Evolutionary conservation across 1,284 basidiomycete species (phyloP).

Genomic region (Cryptococcus sp.): DNA sequence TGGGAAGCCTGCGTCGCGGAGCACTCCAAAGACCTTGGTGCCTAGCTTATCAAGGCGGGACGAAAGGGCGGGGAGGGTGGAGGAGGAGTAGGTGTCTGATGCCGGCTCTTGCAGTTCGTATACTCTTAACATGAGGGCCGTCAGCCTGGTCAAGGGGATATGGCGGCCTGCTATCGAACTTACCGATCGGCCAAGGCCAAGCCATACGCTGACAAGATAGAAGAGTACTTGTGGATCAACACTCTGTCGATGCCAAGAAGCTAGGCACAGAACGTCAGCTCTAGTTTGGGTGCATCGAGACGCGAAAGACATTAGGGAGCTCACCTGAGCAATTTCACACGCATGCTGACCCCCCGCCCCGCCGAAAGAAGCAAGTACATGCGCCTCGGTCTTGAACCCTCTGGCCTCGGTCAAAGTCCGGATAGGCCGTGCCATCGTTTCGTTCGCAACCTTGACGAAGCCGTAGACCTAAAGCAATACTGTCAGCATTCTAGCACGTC

Average conservation of each 20-base stretch:
- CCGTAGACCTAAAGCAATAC: conserved; percentile 21
- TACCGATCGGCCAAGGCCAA: conserved; percentile 82
- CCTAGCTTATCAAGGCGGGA: conserved; percentile 67
- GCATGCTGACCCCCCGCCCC: conserved; percentile 90
- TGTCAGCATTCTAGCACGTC: neutral
- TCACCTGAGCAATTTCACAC: conserved; percentile 68
- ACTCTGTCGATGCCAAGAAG: conserved; percentile 74
- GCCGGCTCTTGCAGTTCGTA: conserved; percentile 83
- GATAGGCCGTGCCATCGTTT: conserved; percentile 91
- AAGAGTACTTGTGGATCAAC: conserved; percentile 79
- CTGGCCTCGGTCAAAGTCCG: conserved; percentile 85
- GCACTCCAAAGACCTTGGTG: conserved; percentile 61
- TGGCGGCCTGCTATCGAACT: conserved; percentile 3
- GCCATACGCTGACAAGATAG: conserved; percentile 85
- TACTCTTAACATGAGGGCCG: conserved; percentile 54
- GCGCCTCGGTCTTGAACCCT: conserved; percentile 77
- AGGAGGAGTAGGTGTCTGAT: conserved; percentile 60
- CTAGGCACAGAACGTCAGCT: conserved; percentile 1
- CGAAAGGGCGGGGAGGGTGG: conserved; percentile 56
- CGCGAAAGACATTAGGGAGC: too few species aligned
- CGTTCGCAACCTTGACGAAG: conserved; percentile 89
- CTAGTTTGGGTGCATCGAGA: neutral
- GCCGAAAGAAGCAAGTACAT: conserved; percentile 84
- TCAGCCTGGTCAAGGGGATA: neutral
- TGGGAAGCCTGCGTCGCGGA: conserved; percentile 75